Percentiles rank a stretch among this genome's conserved stretches.
phyloP scores from a whole-genome alignment of 805 yeast genomes.

The Saturnispora quitensis region DNA sequence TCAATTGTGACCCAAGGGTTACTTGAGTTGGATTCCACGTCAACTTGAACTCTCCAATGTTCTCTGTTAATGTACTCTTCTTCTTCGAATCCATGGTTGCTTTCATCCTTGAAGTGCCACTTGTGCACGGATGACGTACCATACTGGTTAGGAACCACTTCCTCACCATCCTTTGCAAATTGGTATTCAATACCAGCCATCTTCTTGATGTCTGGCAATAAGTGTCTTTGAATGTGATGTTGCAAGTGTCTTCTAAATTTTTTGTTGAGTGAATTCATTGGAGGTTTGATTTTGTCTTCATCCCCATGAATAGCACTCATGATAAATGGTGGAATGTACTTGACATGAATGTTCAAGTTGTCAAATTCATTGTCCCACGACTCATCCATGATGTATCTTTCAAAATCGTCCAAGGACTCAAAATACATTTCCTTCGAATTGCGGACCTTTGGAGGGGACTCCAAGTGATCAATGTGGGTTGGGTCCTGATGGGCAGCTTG shows the following conservation, averaged over 20 bases:
- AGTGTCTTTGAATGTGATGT: conserved; percentile 66
- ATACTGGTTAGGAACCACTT: conserved; percentile 35
- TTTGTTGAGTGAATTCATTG: conserved; percentile 61
- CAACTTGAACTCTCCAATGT: conserved; percentile 58
- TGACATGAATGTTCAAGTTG: conserved; percentile 55
- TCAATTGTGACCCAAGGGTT: conserved; percentile 61
- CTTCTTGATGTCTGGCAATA: conserved; percentile 54
- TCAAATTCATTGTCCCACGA: conserved; percentile 71
- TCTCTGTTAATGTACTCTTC: conserved; percentile 39
- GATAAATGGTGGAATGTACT: conserved; percentile 68
- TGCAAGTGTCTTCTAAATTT: conserved; percentile 66
- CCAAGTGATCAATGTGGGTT: conserved; percentile 24
- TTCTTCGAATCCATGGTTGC: conserved; percentile 45
- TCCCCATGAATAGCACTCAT: conserved; percentile 57
- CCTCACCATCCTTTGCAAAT: conserved; percentile 37
- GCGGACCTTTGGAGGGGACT: conserved; percentile 23
- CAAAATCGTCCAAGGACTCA: conserved; percentile 56
- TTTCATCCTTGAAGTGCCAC: conserved; percentile 55
- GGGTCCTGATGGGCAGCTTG: conserved; percentile 19
- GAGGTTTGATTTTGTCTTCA: conserved; percentile 62
- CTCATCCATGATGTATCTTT: conserved; percentile 56
- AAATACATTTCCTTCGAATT: conserved; percentile 31
- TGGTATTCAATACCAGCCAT: conserved; percentile 45
- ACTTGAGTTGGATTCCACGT: conserved; percentile 56
- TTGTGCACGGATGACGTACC: conserved; percentile 38